Evolutionary conservation across 2,329 filamentous ascomycete species (phyloP).

Genomic region (Xylaria sp.): DNA sequence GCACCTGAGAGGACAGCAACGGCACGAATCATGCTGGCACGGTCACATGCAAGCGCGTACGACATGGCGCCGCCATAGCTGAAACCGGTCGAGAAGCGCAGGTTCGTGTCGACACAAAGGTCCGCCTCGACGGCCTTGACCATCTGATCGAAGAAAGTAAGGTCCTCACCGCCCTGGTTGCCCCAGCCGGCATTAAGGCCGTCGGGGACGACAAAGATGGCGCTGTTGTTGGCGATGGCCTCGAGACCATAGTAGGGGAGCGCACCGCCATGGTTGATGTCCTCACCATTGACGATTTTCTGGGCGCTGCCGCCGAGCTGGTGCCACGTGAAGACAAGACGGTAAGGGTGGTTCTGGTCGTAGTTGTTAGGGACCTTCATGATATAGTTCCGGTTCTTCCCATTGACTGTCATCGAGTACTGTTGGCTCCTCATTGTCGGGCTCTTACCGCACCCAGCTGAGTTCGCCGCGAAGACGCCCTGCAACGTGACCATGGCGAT

Average conservation of each 20-base stretch:
- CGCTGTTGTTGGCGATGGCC: constrained; percentile 35
- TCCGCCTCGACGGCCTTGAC: constrained; percentile 42
- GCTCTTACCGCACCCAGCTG: constrained; percentile 36
- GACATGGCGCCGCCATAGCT: constrained; percentile 47
- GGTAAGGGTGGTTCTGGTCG: constrained; percentile 44
- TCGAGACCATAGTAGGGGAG: constrained; percentile 43
- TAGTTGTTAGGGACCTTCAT: constrained; percentile 44
- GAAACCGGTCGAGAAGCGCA: constrained; percentile 46
- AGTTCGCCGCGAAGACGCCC: constrained; percentile 13
- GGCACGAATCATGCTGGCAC: constrained; percentile 38
- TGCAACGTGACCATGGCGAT: neutral
- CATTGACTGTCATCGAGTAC: constrained; percentile 39
- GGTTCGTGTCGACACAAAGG: constrained; percentile 44
- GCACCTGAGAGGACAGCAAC: constrained; percentile 42
- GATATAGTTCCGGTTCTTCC: constrained; percentile 41
- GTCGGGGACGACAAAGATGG: constrained; percentile 46
- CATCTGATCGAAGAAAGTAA: constrained; percentile 44
- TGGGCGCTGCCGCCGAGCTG: constrained; percentile 43
- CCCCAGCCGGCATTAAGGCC: constrained; percentile 45
- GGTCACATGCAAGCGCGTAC: constrained; percentile 46
- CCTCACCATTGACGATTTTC: constrained; percentile 39
- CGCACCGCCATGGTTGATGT: constrained; percentile 28
- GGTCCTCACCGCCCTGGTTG: constrained; percentile 45
- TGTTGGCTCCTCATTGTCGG: constrained; percentile 28
- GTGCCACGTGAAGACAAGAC: constrained; percentile 47